Evolutionary conservation across 31 red algal genomes (phyloP).

Genomic region (Porphyra umbilicalis): DNA sequence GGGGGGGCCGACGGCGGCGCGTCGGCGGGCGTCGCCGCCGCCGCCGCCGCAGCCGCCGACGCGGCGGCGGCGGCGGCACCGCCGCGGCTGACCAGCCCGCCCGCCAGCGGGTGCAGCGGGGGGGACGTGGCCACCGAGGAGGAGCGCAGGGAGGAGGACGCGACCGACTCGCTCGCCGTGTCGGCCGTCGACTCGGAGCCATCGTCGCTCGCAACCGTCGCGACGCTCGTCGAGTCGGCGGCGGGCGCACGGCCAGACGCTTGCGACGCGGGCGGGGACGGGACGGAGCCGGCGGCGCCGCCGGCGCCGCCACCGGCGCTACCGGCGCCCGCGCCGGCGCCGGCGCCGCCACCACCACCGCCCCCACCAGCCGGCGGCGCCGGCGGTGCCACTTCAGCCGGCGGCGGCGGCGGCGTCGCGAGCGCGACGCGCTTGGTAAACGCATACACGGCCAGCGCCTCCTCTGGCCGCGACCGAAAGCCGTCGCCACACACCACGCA

Average conservation of each 20-base stretch:
- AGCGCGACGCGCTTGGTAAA: conserved; percentile 60
- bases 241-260: conserved; percentile 2
- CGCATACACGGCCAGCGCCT: conserved; percentile 68
- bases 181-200: not conserved
- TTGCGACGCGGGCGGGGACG: not conserved
- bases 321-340: not conserved
- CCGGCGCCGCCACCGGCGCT: too few species aligned
- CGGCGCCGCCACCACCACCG: not conserved
- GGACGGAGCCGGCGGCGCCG: not conserved
- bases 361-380: not conserved
- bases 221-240: not conserved
- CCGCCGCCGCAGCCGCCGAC: not conserved
- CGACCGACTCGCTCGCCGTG: not conserved
- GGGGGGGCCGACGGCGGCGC: conserved; percentile 2
- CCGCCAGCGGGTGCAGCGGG: not conserved
- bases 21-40: not conserved
- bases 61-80: conserved; percentile 22
- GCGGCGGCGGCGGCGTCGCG: conserved; percentile 11
- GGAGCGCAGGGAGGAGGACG: not conserved
- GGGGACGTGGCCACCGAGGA: not conserved
- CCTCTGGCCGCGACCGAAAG: conserved; percentile 63
- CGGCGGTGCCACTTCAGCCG: not conserved
- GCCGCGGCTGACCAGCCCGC: conserved; percentile 12
- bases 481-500: conserved; percentile 92
- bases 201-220: not conserved